Base-by-base conservation (phyloP, 768 basidiomycete genomes). In the Pleurotus platypus region DNA sequence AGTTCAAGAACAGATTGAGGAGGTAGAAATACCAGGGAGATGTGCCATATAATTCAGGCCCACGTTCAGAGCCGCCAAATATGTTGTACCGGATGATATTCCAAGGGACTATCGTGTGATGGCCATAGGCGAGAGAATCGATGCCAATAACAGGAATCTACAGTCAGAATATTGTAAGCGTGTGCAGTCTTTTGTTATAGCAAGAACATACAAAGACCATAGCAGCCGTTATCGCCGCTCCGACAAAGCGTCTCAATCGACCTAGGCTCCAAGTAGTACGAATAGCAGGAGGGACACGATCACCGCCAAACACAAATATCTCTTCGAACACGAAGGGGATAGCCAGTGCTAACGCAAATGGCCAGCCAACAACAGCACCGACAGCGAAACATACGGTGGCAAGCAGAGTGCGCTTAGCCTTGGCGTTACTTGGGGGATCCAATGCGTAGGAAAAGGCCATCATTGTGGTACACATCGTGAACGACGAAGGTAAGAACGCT, bases 401-500 rank as follows among this genome's bases (percentile, higher is more conserved):
- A 6, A 78, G 71, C 24, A 89, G 68, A 8, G 89, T 86, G 35
- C 89, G 78, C 46, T 74, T 75, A 58, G 73, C 67, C 65, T 87
- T 80, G 40, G 67, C 64, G 60, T 75, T 66, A 62, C 78, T 84
- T 0, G 88, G 75, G 3, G 87, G 84, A 43, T 78, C 75, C 43
- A 90, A 67, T 2, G 82, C 82, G 62, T 81, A 90, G 0, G 92
- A 82, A 58, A 83, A 87, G 2, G 92, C 97, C 51, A 95, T 72
- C 60, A 87, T 83, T 45, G 83, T 86, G 54, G 89, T 82, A 71
- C 93, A 94, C 92, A 98, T 94, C 2, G 94, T 86, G 66, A 98
- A 98, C 9, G 94, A 87, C 13, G 96, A 98, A 0, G 96, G 94
- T 8, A 99, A 80, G 75, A 99, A 90, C 1, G 97, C 92, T 97